Percentiles rank a stretch among this genome's conserved stretches.
These are phyloP conservation scores for Neurospora sp. DNA, from an alignment of 495 filamentous ascomycete genomes.

Conservation along the genomic window DNA sequence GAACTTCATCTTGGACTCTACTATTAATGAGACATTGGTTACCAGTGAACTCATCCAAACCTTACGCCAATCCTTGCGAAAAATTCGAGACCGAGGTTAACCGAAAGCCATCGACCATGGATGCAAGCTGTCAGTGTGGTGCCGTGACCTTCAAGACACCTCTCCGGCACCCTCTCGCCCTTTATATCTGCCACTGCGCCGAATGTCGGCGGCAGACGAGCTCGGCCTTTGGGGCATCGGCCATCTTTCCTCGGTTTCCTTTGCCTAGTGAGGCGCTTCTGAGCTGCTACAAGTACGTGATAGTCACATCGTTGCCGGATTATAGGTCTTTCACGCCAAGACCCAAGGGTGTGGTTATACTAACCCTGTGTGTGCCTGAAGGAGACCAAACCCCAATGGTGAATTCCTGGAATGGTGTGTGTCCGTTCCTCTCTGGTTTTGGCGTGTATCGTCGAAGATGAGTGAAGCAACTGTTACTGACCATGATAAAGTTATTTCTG, in stretches of 20 bases:
- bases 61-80: not conserved
- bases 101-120: conserved; percentile 21
- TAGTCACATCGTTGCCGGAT: not conserved
- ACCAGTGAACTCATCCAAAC: not conserved
- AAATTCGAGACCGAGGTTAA: not conserved
- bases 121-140: conserved; percentile 56
- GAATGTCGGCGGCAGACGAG: conserved; percentile 57
- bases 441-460: not conserved
- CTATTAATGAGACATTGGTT: not conserved
- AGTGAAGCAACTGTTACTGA: not conserved
- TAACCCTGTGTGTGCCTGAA: not conserved
- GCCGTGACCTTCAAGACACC: conserved; percentile 52
- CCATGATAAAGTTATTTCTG: conserved; percentile 42
- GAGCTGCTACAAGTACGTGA: conserved; percentile 37
- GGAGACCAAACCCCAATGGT: conserved; percentile 31
- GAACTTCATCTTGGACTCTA: not conserved
- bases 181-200: conserved; percentile 62
- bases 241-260: conserved; percentile 53
- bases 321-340: not conserved
- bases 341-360: not conserved
- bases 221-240: conserved; percentile 57
- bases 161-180: conserved; percentile 38
- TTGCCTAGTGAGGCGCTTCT: conserved; percentile 35
- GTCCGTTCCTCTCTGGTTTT: not conserved
- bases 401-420: conserved; percentile 37